phyloP scores from a whole-genome alignment of 164 flowering plant genomes.

The Vitis amurensis region DNA sequence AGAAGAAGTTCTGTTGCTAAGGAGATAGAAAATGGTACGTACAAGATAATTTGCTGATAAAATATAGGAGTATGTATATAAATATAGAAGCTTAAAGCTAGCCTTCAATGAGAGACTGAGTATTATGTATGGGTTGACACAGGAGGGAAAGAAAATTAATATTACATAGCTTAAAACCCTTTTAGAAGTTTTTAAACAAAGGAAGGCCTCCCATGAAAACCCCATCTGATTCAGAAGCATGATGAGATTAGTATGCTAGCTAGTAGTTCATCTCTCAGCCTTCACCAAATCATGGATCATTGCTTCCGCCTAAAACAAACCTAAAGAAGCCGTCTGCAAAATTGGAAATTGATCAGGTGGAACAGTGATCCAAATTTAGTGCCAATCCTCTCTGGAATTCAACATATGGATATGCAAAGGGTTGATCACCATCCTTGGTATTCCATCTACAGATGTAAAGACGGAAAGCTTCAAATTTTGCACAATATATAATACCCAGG shows the following conservation, averaged over 20 bases:
- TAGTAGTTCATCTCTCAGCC: too few species aligned
- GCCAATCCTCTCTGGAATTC: slow-evolving; percentile 56
- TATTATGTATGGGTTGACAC: background rate
- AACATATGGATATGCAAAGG: slow-evolving; percentile 65
- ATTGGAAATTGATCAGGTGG: background rate
- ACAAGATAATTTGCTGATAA: too few species aligned
- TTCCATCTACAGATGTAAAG: slow-evolving; percentile 39
- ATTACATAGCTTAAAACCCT: background rate
- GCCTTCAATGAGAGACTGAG: background rate
- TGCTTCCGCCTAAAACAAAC: background rate
- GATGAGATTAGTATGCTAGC: too few species aligned
- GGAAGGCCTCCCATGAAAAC: background rate
- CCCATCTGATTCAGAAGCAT: background rate
- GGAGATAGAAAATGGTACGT: too few species aligned
- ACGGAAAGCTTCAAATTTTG: background rate
- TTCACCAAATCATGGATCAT: too few species aligned
- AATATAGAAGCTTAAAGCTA: too few species aligned
- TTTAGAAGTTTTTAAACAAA: background rate
- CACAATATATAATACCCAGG: too few species aligned
- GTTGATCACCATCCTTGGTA: slow-evolving; percentile 44
- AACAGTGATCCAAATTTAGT: slow-evolving; percentile 23
- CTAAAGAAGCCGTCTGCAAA: slow-evolving; percentile 5
- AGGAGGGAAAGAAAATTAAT: background rate
- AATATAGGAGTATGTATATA: too few species aligned
- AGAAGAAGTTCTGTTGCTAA: too few species aligned